These are phyloP conservation scores for Lachancea sp. DNA, from an alignment of 805 yeast species.

Conservation along the genomic window DNA sequence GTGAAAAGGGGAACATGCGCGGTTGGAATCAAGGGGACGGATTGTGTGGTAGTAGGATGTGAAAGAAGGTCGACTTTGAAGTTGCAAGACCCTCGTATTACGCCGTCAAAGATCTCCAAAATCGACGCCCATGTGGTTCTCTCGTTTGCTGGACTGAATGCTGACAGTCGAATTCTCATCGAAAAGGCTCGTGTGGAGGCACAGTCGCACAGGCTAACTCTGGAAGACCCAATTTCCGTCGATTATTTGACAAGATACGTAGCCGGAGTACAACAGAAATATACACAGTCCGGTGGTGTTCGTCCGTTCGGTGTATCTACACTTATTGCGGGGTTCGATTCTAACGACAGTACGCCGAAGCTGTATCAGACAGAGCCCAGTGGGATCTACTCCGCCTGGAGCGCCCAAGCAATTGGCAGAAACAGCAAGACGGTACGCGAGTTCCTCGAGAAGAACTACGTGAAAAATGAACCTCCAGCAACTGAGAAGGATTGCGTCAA, in stretches of 20 bases:
- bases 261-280: slow-evolving; percentile 96
- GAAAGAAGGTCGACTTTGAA: slow-evolving; percentile 94
- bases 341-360: slow-evolving; percentile 63
- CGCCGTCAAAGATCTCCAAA: slow-evolving; percentile 89
- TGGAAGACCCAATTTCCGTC: slow-evolving; percentile 87
- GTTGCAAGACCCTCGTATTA: slow-evolving; percentile 91
- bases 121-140: slow-evolving; percentile 85
- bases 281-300: slow-evolving; percentile 97
- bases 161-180: slow-evolving; percentile 93
- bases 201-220: slow-evolving; percentile 86
- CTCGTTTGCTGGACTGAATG: slow-evolving; percentile 95
- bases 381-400: slow-evolving; percentile 96
- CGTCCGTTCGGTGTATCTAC: slow-evolving; percentile 97
- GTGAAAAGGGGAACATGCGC: slow-evolving; percentile 98
- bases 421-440: slow-evolving; percentile 93
- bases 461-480: slow-evolving; percentile 44
- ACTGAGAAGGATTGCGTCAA: slow-evolving; percentile 66
- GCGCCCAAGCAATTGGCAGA: slow-evolving; percentile 94
- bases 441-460: slow-evolving; percentile 83
- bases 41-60: slow-evolving; percentile 88
- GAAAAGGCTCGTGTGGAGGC: slow-evolving; percentile 97
- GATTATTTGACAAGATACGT: slow-evolving; percentile 90
- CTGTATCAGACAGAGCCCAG: slow-evolving; percentile 95
- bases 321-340: slow-evolving; percentile 91
- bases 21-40: slow-evolving; percentile 89